Conservation (phyloP, 2,329 filamentous ascomycete species). For the Diaporthe citriasiana region DNA sequence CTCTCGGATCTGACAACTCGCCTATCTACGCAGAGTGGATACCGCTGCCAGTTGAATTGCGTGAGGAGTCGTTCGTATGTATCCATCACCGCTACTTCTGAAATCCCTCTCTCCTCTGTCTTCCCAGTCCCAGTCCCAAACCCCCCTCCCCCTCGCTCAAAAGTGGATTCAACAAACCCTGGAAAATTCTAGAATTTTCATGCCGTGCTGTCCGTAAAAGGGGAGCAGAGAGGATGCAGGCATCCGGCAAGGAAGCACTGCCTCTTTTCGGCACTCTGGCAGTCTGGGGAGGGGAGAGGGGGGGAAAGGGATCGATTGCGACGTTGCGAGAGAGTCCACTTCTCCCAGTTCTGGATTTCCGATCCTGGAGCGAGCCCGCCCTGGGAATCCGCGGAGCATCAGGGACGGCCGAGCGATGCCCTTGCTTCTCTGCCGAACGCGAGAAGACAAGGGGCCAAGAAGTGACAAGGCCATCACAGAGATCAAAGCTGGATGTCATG, state of each 20-base stretch:
- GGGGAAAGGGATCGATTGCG: conserved; percentile 10
- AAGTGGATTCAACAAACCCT: conserved; percentile 20
- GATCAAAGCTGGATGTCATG: conserved; percentile 19
- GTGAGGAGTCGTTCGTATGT: conserved; percentile 1
- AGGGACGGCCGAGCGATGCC: background rate
- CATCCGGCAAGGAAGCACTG: conserved; percentile 25
- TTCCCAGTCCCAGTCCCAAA: background rate
- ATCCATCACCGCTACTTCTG: conserved; percentile 30
- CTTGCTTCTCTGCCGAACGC: background rate
- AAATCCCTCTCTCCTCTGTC: background rate
- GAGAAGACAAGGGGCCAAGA: conserved; percentile 3
- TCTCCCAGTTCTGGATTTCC: conserved; percentile 9
- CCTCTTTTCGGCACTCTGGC: conserved; percentile 26
- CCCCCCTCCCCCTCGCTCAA: conserved; percentile 7
- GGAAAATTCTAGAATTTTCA: conserved; percentile 37
- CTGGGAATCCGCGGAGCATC: conserved; percentile 24
- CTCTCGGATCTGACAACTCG: conserved; percentile 35
- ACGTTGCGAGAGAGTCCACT: conserved; percentile 6
- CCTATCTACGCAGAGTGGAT: conserved; percentile 24
- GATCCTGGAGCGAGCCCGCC: background rate
- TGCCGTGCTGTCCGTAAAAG: conserved; percentile 32
- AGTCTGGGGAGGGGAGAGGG: background rate
- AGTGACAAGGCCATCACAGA: conserved; percentile 24
- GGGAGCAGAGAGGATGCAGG: conserved; percentile 21
- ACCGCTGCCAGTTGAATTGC: background rate